Evolutionary conservation across 495 filamentous ascomycete genomes (phyloP).

Genomic region (Neurospora sp.): DNA sequence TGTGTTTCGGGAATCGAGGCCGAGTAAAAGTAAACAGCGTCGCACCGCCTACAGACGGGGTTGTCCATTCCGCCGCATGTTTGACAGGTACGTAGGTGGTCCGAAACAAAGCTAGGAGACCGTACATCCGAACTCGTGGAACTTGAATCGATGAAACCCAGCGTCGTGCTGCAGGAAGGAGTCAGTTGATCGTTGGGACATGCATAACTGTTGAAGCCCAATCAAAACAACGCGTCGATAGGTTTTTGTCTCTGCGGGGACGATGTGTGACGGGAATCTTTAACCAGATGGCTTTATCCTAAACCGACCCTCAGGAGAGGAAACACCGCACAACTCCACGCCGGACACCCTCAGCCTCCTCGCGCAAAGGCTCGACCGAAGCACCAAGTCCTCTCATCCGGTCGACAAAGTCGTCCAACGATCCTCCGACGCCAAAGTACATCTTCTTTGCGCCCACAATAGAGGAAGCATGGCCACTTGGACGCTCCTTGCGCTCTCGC

Average conservation of each 20-base stretch:
- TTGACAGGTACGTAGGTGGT: background rate
- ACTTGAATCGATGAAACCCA: background rate
- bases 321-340: slow-evolving; percentile 41
- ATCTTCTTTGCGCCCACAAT: slow-evolving; percentile 86
- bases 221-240: background rate
- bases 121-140: background rate
- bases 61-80: background rate
- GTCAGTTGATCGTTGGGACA: background rate
- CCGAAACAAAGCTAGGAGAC: background rate
- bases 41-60: background rate
- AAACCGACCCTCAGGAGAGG: slow-evolving; percentile 13
- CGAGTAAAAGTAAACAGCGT: background rate
- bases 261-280: background rate
- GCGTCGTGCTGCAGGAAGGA: background rate
- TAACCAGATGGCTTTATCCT: background rate
- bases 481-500: slow-evolving; percentile 34
- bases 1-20: background rate
- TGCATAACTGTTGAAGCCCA: background rate
- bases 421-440: slow-evolving; percentile 94
- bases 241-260: background rate
- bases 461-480: slow-evolving; percentile 41
- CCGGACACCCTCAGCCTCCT: slow-evolving; percentile 51
- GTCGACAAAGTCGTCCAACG: slow-evolving; percentile 75
- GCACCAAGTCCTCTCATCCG: slow-evolving; percentile 46
- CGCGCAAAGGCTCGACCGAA: slow-evolving; percentile 48